These are phyloP conservation scores for Tricladium varicosporioides DNA, from an alignment of 2,329 filamentous ascomycete genomes.

Conservation along the genomic window DNA sequence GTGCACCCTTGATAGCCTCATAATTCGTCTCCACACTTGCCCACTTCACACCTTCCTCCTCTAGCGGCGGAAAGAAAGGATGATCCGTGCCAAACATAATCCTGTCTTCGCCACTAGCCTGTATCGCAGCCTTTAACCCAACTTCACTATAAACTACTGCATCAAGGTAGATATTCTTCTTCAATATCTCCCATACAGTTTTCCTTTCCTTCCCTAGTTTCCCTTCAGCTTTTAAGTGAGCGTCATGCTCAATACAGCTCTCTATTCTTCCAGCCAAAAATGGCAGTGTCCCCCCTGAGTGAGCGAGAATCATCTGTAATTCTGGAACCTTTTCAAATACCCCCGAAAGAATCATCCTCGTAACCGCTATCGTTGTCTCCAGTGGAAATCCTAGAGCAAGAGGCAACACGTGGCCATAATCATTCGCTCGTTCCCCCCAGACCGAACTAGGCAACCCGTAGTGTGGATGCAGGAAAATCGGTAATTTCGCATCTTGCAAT, in stretches of 20 bases:
- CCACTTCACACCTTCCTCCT: conserved; percentile 64
- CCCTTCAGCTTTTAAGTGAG: conserved; percentile 65
- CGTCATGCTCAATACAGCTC: conserved; percentile 82
- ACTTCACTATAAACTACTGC: conserved; percentile 80
- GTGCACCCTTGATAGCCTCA: conserved; percentile 51
- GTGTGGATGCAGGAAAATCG: conserved; percentile 87
- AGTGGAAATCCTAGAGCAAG: conserved; percentile 85
- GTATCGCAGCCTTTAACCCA: conserved; percentile 68
- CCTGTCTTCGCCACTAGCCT: conserved; percentile 65
- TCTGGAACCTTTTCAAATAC: conserved; percentile 75
- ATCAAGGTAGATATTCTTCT: conserved; percentile 81
- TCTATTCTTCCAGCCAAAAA: conserved; percentile 88
- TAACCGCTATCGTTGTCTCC: conserved; percentile 88
- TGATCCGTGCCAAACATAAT: conserved; percentile 82
- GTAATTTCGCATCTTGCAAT: conserved; percentile 60
- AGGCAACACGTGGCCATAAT: conserved; percentile 85
- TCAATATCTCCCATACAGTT: conserved; percentile 62
- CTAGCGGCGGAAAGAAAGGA: conserved; percentile 79
- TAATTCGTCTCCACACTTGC: conserved; percentile 63
- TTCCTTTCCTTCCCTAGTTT: conserved; percentile 48
- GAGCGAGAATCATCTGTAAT: conserved; percentile 75
- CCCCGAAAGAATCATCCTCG: conserved; percentile 81
- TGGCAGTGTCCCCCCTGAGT: conserved; percentile 84
- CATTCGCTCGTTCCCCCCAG: conserved; percentile 68
- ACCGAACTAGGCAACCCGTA: conserved; percentile 82